Conservation (phyloP, 495 filamentous ascomycete species). For the Tuber magnatum region DNA sequence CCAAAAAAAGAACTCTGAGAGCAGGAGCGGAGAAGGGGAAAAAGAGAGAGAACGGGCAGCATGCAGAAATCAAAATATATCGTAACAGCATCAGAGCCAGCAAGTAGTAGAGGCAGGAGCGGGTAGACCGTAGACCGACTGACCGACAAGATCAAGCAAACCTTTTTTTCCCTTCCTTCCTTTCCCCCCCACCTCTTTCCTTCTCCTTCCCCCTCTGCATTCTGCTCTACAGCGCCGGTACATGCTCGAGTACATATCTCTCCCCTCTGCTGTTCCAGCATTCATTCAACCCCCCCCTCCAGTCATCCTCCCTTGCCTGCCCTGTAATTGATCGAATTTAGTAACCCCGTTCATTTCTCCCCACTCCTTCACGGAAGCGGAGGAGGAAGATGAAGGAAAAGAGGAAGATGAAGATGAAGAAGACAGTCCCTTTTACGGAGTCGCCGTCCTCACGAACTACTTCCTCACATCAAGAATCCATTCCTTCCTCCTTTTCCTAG, state of each 20-base stretch:
- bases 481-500: not conserved
- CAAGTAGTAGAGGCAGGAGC: not conserved
- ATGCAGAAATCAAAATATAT: not conserved
- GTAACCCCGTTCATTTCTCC: not conserved
- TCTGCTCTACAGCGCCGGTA: not conserved
- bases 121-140: not conserved
- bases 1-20: not conserved
- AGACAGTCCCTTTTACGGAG: not conserved
- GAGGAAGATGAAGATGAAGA: not conserved
- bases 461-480: not conserved
- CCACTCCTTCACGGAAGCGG: not conserved
- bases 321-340: slow-evolving; percentile 3
- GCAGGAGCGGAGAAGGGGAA: not conserved
- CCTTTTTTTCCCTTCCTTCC: not conserved
- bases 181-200: not conserved
- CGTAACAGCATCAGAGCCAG: not conserved
- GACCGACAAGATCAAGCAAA: slow-evolving; percentile 2
- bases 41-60: not conserved
- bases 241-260: not conserved
- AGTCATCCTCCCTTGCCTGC: not conserved
- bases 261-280: not conserved
- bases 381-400: not conserved
- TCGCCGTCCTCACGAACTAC: not conserved
- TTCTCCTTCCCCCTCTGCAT: not conserved
- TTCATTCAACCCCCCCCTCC: not conserved